Conservation (phyloP, 257 asterid species). For the Perilla frutescens region DNA sequence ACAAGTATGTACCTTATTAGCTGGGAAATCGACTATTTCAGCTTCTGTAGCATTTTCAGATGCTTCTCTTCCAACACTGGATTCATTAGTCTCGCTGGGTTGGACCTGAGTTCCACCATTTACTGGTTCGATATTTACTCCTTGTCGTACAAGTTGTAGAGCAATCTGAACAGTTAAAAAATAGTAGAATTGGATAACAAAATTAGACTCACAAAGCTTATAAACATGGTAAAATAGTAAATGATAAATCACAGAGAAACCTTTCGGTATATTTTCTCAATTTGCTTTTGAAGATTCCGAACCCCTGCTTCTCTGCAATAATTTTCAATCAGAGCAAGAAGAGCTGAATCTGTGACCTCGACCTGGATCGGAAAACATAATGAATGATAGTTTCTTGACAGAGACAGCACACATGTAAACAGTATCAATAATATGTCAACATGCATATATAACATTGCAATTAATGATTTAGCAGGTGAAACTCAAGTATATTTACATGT, state of each 20-base stretch:
- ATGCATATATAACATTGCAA: neutral
- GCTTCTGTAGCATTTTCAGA: conserved; percentile 58
- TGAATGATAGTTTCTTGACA: conserved; percentile 28
- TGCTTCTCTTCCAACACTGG: conserved; percentile 43
- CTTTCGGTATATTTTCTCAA: conserved; percentile 98
- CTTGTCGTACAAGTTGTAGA: conserved; percentile 78
- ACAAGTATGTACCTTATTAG: conserved; percentile 43
- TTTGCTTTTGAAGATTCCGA: conserved; percentile 98
- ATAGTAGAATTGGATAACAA: conserved; percentile 14
- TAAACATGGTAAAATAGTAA: neutral
- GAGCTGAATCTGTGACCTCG: conserved; percentile 90
- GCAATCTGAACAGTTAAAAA: conserved; percentile 66
- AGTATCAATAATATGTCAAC: neutral
- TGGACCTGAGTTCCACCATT: conserved; percentile 28
- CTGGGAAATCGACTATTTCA: conserved; percentile 48
- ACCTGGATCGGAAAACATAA: conserved; percentile 59
- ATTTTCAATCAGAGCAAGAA: conserved; percentile 87
- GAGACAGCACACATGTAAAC: neutral
- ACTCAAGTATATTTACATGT: neutral
- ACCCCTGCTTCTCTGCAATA: conserved; percentile 99
- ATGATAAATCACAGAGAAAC: conserved; percentile 38
- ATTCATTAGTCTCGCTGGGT: conserved; percentile 40
- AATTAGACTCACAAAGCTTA: neutral
- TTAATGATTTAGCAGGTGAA: conserved; percentile 7
- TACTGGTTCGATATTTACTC: conserved; percentile 46